A percentile compares a stretch with the other conserved stretches of the same genome.
These are phyloP conservation scores for Nissolia schottii DNA, from an alignment of 306 rosid genomes.

Conservation along the genomic window DNA sequence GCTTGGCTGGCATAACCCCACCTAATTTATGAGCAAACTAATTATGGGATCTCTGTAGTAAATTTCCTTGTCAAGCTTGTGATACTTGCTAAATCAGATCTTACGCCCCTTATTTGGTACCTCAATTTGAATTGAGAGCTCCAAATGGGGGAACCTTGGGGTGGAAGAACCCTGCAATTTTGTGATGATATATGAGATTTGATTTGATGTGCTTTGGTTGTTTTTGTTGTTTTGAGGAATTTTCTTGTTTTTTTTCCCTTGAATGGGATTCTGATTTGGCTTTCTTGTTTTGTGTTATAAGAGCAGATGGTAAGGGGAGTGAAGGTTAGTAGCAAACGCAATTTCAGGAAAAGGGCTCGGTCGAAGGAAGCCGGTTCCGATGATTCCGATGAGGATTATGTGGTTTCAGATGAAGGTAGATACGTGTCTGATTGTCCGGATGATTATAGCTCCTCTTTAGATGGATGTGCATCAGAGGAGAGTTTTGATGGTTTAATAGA, in stretches of 20 bases:
- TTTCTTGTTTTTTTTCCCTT: conserved; percentile 11
- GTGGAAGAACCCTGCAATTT: not conserved
- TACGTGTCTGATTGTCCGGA: conserved; percentile 50
- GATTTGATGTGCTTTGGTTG: not conserved
- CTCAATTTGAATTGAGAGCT: not conserved
- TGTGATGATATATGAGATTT: not conserved
- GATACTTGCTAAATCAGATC: conserved; percentile 41
- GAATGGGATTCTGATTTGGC: conserved; percentile 17
- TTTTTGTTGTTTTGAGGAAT: not conserved
- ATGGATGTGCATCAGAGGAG: conserved; percentile 66
- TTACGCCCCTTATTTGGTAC: not conserved
- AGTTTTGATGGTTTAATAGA: conserved; percentile 40
- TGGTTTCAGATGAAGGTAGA: conserved; percentile 61
- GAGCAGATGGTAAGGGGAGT: conserved; percentile 92
- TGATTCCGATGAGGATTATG: conserved; percentile 95
- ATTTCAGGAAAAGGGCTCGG: conserved; percentile 38
- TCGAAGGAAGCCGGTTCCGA: conserved; percentile 59
- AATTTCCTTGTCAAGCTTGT: not conserved
- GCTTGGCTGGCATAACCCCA: not conserved
- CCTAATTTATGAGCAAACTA: conserved; percentile 12
- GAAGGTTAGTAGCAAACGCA: conserved; percentile 47
- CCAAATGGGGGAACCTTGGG: not conserved
- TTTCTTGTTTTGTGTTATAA: conserved; percentile 30
- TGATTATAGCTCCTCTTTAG: conserved; percentile 56
- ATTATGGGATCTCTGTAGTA: conserved; percentile 16